Conservation (phyloP, 768 basidiomycete genomes). For the Ramaria sp. region DNA sequence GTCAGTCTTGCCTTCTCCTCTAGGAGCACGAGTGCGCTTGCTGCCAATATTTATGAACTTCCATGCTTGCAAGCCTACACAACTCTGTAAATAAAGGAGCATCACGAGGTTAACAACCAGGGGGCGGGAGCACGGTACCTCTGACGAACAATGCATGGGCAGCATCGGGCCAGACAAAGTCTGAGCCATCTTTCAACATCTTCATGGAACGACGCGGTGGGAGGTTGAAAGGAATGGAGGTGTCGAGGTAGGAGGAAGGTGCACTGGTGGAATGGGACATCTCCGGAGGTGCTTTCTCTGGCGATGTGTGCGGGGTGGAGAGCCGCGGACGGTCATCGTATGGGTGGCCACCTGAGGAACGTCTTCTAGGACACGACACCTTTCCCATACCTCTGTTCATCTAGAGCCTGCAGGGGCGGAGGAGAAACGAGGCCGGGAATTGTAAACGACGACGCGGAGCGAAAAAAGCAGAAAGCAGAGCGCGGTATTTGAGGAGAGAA, state of each 20-base stretch:
- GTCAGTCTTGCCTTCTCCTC: constrained; percentile 64
- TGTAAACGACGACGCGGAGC: background rate
- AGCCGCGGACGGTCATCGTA: background rate
- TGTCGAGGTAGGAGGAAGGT: constrained; percentile 4
- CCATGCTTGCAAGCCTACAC: constrained; percentile 8
- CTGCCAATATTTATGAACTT: constrained; percentile 6
- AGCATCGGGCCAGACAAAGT: constrained; percentile 74
- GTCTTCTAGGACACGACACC: background rate
- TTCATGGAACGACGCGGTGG: constrained; percentile 26
- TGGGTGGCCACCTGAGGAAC: background rate
- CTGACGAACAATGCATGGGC: constrained; percentile 71
- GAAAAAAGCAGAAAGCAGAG: background rate
- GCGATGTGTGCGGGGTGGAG: background rate
- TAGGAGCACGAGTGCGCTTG: constrained; percentile 7
- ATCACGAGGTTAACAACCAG: background rate
- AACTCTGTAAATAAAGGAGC: constrained; percentile 6
- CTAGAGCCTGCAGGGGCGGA: too few relatives aligned
- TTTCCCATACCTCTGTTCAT: background rate
- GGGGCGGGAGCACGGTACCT: constrained; percentile 28
- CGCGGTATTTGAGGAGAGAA: background rate
- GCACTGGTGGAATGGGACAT: background rate
- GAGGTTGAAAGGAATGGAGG: constrained; percentile 8
- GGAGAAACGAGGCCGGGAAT: background rate
- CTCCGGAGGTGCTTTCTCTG: too few relatives aligned
- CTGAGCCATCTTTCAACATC: constrained; percentile 69